These are phyloP conservation scores for Chytriomyces hyalinus DNA, from an alignment of 192 early-diverging fungal genomes.

Conservation along the genomic window DNA sequence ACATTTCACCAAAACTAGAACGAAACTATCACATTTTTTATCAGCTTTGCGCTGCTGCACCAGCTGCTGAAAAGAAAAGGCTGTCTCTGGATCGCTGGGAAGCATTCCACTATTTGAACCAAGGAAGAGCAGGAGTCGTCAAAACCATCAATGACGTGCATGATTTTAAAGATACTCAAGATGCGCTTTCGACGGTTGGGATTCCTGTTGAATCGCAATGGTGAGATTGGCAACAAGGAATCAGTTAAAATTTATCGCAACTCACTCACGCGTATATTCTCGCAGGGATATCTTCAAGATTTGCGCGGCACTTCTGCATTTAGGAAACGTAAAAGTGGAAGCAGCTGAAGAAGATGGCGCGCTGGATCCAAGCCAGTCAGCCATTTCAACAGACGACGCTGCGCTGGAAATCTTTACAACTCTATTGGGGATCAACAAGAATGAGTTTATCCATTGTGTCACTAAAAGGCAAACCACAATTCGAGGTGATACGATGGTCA, in stretches of 20 bases:
- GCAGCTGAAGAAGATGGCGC: background rate
- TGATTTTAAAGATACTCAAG: conserved; percentile 80
- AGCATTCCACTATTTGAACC: conserved; percentile 78
- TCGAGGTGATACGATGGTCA: conserved; percentile 60
- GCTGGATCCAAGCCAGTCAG: background rate
- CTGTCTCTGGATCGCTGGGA: conserved; percentile 66
- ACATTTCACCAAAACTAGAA: conserved; percentile 50
- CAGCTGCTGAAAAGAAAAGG: conserved; percentile 57
- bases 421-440: conserved; percentile 16
- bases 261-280: background rate
- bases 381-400: conserved; percentile 7
- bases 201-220: conserved; percentile 72
- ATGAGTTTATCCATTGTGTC: conserved; percentile 70
- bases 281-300: conserved; percentile 21
- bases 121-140: conserved; percentile 72
- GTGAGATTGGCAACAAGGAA: conserved; percentile 44
- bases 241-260: background rate
- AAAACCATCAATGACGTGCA: conserved; percentile 81
- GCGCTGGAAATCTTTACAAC: background rate
- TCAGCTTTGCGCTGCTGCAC: conserved; percentile 55
- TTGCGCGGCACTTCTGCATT: conserved; percentile 18
- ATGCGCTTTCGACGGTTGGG: conserved; percentile 76
- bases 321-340: conserved; percentile 50
- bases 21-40: conserved; percentile 96
- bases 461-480: conserved; percentile 77